Percentiles rank a stretch among this genome's conserved stretches.
These are phyloP conservation scores for Backusella mclennaniae DNA, from an alignment of 192 early-diverging fungal species.

Conservation along the genomic window DNA sequence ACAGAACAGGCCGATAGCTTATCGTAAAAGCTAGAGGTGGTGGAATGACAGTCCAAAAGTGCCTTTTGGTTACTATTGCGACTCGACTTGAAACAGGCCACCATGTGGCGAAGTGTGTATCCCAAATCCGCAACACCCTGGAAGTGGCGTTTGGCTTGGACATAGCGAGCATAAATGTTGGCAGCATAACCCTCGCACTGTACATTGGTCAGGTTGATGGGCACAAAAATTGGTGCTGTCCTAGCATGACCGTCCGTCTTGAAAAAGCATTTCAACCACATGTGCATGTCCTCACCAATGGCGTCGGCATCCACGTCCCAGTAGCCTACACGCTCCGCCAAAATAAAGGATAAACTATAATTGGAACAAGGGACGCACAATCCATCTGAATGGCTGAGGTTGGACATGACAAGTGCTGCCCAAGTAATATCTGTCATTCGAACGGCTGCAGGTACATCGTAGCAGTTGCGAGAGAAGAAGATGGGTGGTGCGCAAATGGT, in stretches of 20 bases:
- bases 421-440: constrained; percentile 72
- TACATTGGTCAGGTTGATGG: constrained; percentile 62
- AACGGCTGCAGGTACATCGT: constrained; percentile 67
- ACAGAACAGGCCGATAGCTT: constrained; percentile 39
- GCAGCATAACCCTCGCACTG: constrained; percentile 49
- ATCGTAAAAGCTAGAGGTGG: constrained; percentile 26
- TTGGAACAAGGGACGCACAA: constrained; percentile 75
- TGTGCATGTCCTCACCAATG: constrained; percentile 30
- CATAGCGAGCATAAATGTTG: constrained; percentile 58
- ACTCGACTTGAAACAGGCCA: background rate
- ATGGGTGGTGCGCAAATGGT: constrained; percentile 46
- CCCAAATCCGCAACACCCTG: constrained; percentile 73
- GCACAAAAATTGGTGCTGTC: constrained; percentile 66
- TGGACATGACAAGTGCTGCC: constrained; percentile 74
- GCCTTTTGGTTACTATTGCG: background rate
- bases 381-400: constrained; percentile 55
- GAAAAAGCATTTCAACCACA: constrained; percentile 78
- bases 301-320: constrained; percentile 78
- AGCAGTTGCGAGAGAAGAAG: constrained; percentile 58
- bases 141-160: constrained; percentile 69
- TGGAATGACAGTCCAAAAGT: background rate
- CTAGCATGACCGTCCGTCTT: constrained; percentile 63
- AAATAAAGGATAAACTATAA: constrained; percentile 72
- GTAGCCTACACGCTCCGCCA: constrained; percentile 66
- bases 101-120: constrained; percentile 44